Evolutionary conservation across 306 rosid genomes (phyloP).

Genomic region (Quercus bicolor): DNA sequence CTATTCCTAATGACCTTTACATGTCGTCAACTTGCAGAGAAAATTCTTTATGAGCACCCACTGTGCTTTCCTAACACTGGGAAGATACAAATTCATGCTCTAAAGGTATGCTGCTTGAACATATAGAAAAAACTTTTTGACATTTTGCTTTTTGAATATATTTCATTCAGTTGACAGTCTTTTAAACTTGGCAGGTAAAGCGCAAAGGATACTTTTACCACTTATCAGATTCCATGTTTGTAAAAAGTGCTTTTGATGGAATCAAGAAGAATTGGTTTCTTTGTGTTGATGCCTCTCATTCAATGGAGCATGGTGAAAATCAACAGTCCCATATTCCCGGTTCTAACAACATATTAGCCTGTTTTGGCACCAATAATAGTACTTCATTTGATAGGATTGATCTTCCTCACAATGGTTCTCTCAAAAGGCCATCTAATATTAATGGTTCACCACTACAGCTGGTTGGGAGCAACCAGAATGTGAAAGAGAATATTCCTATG

Average conservation of each 20-base stretch:
- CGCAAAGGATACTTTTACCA: conserved; percentile 34
- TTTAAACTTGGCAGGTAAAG: conserved; percentile 32
- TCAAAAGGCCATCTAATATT: neutral
- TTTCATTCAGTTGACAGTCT: neutral
- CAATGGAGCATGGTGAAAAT: conserved; percentile 12
- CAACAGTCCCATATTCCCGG: conserved; percentile 3
- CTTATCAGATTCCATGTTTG: conserved; percentile 36
- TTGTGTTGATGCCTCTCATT: conserved; percentile 28
- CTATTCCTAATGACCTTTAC: neutral
- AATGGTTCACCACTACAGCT: conserved; percentile 1
- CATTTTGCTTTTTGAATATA: neutral
- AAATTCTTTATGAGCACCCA: conserved; percentile 39
- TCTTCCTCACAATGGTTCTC: neutral
- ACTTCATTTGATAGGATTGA: conserved; percentile 7
- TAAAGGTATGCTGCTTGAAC: conserved; percentile 30
- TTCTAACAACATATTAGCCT: conserved; percentile 2
- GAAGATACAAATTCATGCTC: conserved; percentile 24
- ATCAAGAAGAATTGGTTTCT: conserved; percentile 29
- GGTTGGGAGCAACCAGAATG: conserved; percentile 1
- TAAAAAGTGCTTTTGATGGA: conserved; percentile 29
- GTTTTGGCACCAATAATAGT: conserved; percentile 7
- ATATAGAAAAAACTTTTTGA: neutral
- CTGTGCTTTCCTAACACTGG: conserved; percentile 31
- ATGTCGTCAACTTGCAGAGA: conserved; percentile 18
- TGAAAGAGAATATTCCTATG: conserved; percentile 1